phyloP scores from a whole-genome alignment of 208 protist genomes.

The Histomonas meleagridis region DNA sequence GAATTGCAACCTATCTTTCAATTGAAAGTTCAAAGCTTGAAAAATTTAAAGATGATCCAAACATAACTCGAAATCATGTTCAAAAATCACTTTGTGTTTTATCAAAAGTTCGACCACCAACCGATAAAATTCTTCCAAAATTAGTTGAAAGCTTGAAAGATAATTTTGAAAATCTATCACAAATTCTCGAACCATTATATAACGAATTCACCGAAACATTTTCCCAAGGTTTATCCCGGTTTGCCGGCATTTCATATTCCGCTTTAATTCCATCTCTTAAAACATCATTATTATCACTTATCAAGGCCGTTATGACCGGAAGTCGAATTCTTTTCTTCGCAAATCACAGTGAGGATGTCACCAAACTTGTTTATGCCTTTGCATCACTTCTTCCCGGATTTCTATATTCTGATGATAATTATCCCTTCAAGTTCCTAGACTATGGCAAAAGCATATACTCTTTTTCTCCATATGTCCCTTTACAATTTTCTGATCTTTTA shows the following conservation, averaged over 20 bases:
- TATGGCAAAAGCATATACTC: neutral
- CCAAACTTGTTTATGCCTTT: neutral
- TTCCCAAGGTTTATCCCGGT: neutral
- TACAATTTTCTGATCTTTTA: neutral
- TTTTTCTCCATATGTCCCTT: slow-evolving; percentile 6
- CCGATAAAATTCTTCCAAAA: neutral
- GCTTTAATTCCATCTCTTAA: neutral
- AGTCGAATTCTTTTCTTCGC: neutral
- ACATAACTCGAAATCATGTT: neutral
- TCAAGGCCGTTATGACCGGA: neutral
- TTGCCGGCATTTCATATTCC: neutral
- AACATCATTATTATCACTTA: neutral
- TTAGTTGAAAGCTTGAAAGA: neutral
- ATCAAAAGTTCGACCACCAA: neutral
- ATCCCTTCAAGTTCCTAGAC: neutral
- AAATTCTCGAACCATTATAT: too few species aligned
- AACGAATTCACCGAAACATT: too few species aligned
- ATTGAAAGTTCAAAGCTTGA: neutral
- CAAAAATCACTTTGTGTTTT: neutral
- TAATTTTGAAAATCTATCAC: neutral
- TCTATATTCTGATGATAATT: neutral
- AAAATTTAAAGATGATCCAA: too few species aligned
- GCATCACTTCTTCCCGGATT: neutral
- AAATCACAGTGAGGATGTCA: neutral
- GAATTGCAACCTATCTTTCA: neutral